Conservation (phyloP, 1,284 basidiomycete genomes). For the Puccinia novopanici region DNA sequence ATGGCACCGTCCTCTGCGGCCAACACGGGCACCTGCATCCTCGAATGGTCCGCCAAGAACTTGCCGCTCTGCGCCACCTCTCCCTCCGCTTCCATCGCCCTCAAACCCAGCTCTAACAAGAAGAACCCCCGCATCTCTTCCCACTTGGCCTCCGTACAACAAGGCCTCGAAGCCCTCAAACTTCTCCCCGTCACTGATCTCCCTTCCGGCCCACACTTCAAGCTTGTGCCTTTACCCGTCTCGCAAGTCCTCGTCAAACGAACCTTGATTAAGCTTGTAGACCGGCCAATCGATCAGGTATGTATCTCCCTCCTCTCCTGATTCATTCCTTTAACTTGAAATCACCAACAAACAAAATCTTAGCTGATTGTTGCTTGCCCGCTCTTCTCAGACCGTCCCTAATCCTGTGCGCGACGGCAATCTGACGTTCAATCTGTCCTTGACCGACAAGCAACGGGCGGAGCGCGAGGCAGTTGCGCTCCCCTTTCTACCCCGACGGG, state of each 20-base stretch:
- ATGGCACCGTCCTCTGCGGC: background rate
- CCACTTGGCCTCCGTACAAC: constrained; percentile 8
- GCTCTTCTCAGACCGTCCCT: background rate
- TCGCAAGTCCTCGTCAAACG: constrained; percentile 2
- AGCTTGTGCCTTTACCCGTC: background rate
- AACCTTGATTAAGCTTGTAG: background rate
- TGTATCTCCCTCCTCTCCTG: background rate
- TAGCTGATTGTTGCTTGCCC: background rate
- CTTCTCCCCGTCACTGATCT: background rate
- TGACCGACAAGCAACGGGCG: constrained; percentile 45
- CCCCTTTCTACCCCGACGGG: constrained; percentile 34
- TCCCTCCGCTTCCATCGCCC: constrained; percentile 27
- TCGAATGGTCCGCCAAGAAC: constrained; percentile 40
- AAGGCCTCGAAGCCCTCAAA: constrained; percentile 35
- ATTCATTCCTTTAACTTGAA: background rate
- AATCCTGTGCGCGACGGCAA: background rate
- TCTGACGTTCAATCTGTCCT: constrained; percentile 45
- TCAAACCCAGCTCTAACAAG: background rate
- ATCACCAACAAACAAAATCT: too few relatives aligned
- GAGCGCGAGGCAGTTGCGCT: constrained; percentile 36
- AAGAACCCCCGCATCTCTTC: background rate
- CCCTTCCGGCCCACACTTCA: background rate
- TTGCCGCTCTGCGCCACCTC: background rate
- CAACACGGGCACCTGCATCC: constrained; percentile 3
- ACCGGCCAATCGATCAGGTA: background rate